Base-by-base conservation (phyloP, 345 rosid genomes). In the Pelargonium nanum region DNA sequence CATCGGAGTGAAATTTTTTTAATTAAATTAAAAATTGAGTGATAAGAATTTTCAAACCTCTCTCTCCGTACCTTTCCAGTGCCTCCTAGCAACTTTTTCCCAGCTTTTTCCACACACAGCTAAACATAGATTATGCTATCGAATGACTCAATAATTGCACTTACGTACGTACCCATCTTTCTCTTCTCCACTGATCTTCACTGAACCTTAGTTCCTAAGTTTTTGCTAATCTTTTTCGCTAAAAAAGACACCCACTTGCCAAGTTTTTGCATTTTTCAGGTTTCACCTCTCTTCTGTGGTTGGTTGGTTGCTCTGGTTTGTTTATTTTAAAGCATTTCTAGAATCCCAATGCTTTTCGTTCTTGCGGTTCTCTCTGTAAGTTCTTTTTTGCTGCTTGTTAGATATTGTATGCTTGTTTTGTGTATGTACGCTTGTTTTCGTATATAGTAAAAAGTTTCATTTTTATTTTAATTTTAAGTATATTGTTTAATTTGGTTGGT, bases 191-290 rank as follows among this genome's bases (percentile, higher is more conserved):
- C 48, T 40, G 15, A 40, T 57, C 40, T 74, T 70, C 78, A 60
- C 55, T 77, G 78, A 84, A 76, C 62, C 94, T 84, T 87, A 77
- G 73, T 77, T 56, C 66, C 22, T 74, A 77, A 80, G 88, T 78
- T 52, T 19, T 68, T 65, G 60, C 68, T 72, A 62, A 25, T 60
- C 22, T 66, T n/a, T 70, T 22, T 22, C 24, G 13, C 44, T 28
- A 24, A 24, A 25, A n/a, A 40, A 12, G 48, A 2, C 5, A 40
- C 48, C 48, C 48, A 40, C 48, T 40, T 40, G 48, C 2, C 13
- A 40, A 40, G 13, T 9, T 40, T 12, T 40, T 40, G 48, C 48
- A 15, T 10, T 40, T 40, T 40, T 40, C 48, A 12, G 16, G 9
- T 40, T 40, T 40, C 3, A 40, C 15, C 48, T 40, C n/a, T n/a